These are phyloP conservation scores for Psilocybe mexicana DNA, from an alignment of 1,284 basidiomycete species.

Conservation along the genomic window DNA sequence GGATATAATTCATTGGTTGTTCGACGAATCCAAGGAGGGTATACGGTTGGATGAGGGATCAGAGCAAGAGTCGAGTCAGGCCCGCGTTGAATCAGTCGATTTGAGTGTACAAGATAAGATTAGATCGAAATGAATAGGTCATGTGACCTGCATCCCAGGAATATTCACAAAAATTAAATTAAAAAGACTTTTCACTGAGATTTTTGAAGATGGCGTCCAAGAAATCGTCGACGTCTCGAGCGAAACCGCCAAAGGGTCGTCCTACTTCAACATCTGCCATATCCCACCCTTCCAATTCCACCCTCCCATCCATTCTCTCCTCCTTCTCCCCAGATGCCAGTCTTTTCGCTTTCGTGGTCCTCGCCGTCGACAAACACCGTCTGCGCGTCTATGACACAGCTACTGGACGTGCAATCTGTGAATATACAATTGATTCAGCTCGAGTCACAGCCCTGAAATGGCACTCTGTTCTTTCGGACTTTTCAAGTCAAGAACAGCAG, in stretches of 20 bases:
- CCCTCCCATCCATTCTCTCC: constrained; percentile 49
- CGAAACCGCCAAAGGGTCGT: constrained; percentile 55
- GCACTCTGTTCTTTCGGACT: constrained; percentile 41
- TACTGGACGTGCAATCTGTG: constrained; percentile 55
- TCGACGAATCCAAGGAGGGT: constrained; percentile 9
- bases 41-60: constrained; percentile 6
- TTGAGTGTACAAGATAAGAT: constrained; percentile 7
- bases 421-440: constrained; percentile 57
- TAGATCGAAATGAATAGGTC: background rate
- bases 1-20: constrained; percentile 63
- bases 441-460: constrained; percentile 58
- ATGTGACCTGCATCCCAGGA: background rate
- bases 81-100: background rate
- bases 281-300: constrained; percentile 58
- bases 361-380: constrained; percentile 75
- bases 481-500: constrained; percentile 27
- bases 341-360: constrained; percentile 65
- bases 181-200: background rate
- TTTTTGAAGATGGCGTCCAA: constrained; percentile 16
- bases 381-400: constrained; percentile 66
- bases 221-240: constrained; percentile 23
- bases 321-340: constrained; percentile 63
- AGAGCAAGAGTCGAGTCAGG: background rate
- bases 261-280: constrained; percentile 57
- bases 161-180: background rate